Conservation (phyloP, 176 grass and related monocot species). For the Eleusine coracana region DNA sequence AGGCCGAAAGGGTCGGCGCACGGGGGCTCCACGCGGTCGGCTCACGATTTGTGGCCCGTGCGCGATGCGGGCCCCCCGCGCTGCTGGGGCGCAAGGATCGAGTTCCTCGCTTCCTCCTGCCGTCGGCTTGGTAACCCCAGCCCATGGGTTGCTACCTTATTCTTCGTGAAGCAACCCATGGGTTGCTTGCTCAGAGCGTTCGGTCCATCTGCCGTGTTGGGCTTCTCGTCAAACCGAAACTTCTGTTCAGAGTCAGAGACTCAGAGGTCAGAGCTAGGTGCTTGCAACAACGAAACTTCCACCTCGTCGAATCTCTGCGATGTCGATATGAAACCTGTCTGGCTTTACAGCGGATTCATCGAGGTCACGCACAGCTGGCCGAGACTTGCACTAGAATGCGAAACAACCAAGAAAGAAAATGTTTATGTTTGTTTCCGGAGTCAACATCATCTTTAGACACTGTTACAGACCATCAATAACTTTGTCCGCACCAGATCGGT, state of each 20-base stretch:
- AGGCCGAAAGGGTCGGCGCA: background rate
- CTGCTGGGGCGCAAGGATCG: background rate
- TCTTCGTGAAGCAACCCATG: too few relatives aligned
- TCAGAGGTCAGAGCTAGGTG: too few relatives aligned
- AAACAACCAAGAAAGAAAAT: constrained; percentile 5
- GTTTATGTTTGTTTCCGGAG: constrained; percentile 10
- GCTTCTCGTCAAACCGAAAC: too few relatives aligned
- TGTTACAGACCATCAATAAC: constrained; percentile 61
- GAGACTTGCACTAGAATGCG: background rate
- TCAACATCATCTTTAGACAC: constrained; percentile 30
- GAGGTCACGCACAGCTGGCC: background rate
- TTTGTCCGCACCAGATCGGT: constrained; percentile 50
- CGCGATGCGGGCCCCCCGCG: background rate
- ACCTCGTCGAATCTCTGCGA: background rate
- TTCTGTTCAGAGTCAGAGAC: too few relatives aligned
- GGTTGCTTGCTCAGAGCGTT: too few relatives aligned
- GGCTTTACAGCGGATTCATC: constrained; percentile 23
- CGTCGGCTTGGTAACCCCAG: too few relatives aligned
- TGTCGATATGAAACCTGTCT: constrained; percentile 9
- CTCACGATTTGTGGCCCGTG: background rate
- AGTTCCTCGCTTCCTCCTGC: too few relatives aligned
- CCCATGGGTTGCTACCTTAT: too few relatives aligned
- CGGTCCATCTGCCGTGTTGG: too few relatives aligned
- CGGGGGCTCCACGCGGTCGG: background rate
- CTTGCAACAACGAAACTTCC: background rate